These are phyloP conservation scores for Puccinia triticina DNA, from an alignment of 1,284 basidiomycete genomes.

Conservation along the genomic window DNA sequence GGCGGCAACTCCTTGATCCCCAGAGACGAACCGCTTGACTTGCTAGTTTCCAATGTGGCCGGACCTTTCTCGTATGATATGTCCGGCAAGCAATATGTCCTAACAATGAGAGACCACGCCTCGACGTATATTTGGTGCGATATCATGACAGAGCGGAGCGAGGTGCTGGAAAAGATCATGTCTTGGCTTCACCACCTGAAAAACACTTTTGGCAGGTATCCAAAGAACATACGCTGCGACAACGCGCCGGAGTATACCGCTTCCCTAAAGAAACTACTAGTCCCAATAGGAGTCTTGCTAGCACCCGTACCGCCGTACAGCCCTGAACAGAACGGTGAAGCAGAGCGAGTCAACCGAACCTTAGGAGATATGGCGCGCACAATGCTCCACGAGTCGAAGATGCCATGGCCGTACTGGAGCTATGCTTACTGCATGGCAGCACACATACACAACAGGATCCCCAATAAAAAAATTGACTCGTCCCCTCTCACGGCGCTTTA, in stretches of 20 bases:
- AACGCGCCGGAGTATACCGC: too few relatives aligned
- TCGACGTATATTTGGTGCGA: conserved; percentile 2
- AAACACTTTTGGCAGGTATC: neutral
- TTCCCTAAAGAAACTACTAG: neutral
- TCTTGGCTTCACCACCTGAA: neutral
- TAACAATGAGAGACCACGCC: conserved; percentile 15
- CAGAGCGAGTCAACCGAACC: conserved; percentile 17
- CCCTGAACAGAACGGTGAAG: conserved; percentile 36
- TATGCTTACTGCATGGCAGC: too few relatives aligned
- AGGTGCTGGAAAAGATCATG: conserved; percentile 1
- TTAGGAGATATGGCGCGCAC: conserved; percentile 16
- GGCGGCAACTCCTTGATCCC: neutral
- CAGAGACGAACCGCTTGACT: neutral
- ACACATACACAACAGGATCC: too few relatives aligned
- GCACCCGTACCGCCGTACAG: neutral
- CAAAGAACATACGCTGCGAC: neutral
- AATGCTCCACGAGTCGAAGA: too few relatives aligned
- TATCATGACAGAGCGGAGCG: neutral
- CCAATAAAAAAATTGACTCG: too few relatives aligned
- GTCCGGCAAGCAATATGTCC: neutral
- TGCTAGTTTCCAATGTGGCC: neutral
- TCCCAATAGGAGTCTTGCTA: neutral
- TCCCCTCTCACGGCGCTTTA: too few relatives aligned
- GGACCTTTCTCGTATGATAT: neutral
- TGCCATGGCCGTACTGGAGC: too few relatives aligned